Percentiles rank a stretch among this genome's conserved stretches.
phyloP scores from a whole-genome alignment of 768 basidiomycete genomes.

The Russula griseocarnosa region DNA sequence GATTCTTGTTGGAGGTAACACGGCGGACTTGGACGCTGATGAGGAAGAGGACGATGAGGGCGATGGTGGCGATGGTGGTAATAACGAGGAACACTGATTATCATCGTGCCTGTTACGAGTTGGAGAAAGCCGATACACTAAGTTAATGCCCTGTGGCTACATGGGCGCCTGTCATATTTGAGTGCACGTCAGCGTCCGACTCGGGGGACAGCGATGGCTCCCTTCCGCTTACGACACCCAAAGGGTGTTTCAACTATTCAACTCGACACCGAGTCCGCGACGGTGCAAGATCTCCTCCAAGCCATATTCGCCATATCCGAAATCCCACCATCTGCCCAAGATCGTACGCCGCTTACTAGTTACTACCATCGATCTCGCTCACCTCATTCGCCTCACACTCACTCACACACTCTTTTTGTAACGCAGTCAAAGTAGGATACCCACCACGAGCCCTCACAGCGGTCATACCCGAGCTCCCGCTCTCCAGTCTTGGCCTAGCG shows the following conservation, averaged over 20 bases:
- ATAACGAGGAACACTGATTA: background rate
- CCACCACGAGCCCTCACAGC: constrained; percentile 67
- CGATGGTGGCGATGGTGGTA: constrained; percentile 8
- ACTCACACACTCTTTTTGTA: background rate
- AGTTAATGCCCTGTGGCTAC: no score
- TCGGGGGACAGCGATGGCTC: constrained; percentile 49
- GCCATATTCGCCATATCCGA: constrained; percentile 62
- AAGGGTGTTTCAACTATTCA: constrained; percentile 78
- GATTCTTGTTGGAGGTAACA: constrained; percentile 10
- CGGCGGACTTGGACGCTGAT: constrained; percentile 5
- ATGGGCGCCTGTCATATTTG: background rate
- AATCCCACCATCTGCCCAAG: constrained; percentile 74
- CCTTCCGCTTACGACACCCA: constrained; percentile 78
- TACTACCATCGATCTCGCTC: background rate
- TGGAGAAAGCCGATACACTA: no score
- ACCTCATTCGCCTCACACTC: background rate
- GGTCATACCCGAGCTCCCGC: constrained; percentile 65
- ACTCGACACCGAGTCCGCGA: constrained; percentile 54
- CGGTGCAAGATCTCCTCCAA: constrained; percentile 72
- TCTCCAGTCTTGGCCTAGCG: constrained; percentile 72
- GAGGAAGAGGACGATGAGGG: constrained; percentile 26
- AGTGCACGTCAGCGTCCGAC: background rate
- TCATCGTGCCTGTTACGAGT: background rate
- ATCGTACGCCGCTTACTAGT: constrained; percentile 69
- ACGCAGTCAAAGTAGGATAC: constrained; percentile 77